A percentile compares a stretch with the other conserved stretches of the same genome.
phyloP scores from a whole-genome alignment of 2,329 filamentous ascomycete genomes.

The Ascochyta viciae-villosae region DNA sequence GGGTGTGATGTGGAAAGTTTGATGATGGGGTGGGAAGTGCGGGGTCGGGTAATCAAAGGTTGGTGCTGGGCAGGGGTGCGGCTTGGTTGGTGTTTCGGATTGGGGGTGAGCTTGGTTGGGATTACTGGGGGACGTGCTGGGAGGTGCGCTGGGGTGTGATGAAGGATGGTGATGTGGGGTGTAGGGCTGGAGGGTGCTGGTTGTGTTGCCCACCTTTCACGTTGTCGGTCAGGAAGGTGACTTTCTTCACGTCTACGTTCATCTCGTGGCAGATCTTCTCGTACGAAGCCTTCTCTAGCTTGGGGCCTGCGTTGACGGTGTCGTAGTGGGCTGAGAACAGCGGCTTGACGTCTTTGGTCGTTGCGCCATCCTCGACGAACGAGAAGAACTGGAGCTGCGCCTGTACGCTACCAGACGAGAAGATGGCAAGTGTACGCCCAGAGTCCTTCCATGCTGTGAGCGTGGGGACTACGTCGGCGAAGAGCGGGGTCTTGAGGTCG shows the following conservation, averaged over 20 bases:
- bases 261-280: constrained; percentile 64
- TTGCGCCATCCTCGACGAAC: constrained; percentile 55
- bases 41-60: constrained; percentile 17
- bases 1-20: constrained; percentile 2
- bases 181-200: constrained; percentile 10
- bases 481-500: constrained; percentile 74
- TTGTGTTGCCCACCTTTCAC: constrained; percentile 57
- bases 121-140: neutral
- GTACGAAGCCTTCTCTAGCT: constrained; percentile 73
- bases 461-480: constrained; percentile 73
- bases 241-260: constrained; percentile 49
- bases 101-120: neutral
- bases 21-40: constrained; percentile 5
- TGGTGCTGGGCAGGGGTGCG: constrained; percentile 2
- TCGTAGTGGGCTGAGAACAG: constrained; percentile 64
- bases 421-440: constrained; percentile 71
- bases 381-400: constrained; percentile 82
- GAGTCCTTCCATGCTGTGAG: constrained; percentile 65
- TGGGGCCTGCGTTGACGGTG: constrained; percentile 79
- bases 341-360: constrained; percentile 52
- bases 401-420: constrained; percentile 80
- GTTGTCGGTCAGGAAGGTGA: constrained; percentile 85
- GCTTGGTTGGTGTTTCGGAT: constrained; percentile 21
- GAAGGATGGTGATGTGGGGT: constrained; percentile 7
- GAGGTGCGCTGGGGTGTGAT: neutral